Evolutionary conservation across 2,329 filamentous ascomycete genomes (phyloP), one percentile per base, ranked within the genome.

Genomic region (Huntiella moniliformis): DNA sequence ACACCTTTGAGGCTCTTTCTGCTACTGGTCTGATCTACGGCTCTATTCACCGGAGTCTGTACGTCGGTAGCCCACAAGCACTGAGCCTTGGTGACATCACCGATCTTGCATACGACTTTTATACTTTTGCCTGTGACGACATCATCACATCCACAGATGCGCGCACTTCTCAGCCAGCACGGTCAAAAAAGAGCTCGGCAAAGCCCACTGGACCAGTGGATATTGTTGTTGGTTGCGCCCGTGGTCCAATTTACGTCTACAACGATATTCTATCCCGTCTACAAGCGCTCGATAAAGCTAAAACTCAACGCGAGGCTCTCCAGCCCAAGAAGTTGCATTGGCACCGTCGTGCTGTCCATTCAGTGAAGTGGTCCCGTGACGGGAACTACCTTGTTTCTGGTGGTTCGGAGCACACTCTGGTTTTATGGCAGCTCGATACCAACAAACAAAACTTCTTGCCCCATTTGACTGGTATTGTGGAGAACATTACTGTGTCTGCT

Each of bases 311-410:
- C 53, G 61, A 73, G 36, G 67, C 71, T 15, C 58, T 74, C 17
- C 67, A 69, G 50, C 69, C 68, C 32, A 76, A 79, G 47, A 81
- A 79, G 52, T 67, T 87, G 45, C 91, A 96, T 60, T 98, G 91
- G 91, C 91, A 98, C 61, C 74, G 86, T 54, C 77, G 79, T 54
- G 74, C 79, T 42, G 86, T 95, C 6, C 79, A 82, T 54, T 73
- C 83, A 7, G 69, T 94, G 48, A 93, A 91, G 60, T 96, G 87
- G 82, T 95, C 91, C 11, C 69, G 70, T 53, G 91, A 98, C 68
- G 87, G 88, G 84, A 86, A 94, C 57, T 98, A 98, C 60, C 64
- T 98, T 49, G 79, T 98, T 44, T 96, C 91, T 47, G 91, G 91
- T 56, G 91, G 91, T 31, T 76, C 77, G 16, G 91, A 98, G 62